phyloP scores from a whole-genome alignment of 108 stramenopile species.

The Craspedostauros australis region DNA sequence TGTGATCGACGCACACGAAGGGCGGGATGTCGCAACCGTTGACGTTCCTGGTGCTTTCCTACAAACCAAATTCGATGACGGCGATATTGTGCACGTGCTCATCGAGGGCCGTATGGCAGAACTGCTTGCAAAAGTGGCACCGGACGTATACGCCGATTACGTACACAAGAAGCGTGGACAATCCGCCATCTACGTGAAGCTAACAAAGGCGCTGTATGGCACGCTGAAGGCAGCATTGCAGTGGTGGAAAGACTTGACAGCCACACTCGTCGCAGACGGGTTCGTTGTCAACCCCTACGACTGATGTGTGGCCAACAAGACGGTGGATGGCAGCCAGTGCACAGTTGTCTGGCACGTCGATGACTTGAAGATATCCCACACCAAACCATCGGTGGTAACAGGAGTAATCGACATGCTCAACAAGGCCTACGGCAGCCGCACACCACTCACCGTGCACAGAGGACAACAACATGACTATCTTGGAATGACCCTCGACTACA shows the following conservation, averaged over 20 bases:
- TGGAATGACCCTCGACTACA: constrained; percentile 28
- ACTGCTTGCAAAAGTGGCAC: constrained; percentile 14
- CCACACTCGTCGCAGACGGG: constrained; percentile 12
- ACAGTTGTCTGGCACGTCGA: constrained; percentile 44
- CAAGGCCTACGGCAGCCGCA: constrained; percentile 6
- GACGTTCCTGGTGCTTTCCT: constrained; percentile 47
- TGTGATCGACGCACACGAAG: constrained; percentile 38
- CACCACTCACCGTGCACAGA: constrained; percentile 5
- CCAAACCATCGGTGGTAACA: constrained; percentile 6
- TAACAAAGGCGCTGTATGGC: constrained; percentile 1
- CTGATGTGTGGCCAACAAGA: constrained; percentile 35
- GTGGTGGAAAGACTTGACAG: constrained; percentile 18
- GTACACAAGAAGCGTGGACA: too few relatives aligned
- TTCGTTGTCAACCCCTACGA: constrained; percentile 36
- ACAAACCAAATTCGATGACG: constrained; percentile 26
- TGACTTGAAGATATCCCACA: constrained; percentile 40
- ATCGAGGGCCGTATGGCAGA: constrained; percentile 19
- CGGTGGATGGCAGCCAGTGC: constrained; percentile 30
- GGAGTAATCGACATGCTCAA: constrained; percentile 4
- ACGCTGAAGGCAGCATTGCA: constrained; percentile 23
- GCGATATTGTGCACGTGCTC: constrained; percentile 9
- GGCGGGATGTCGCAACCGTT: constrained; percentile 21
- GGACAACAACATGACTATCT: constrained; percentile 30
- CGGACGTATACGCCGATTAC: constrained; percentile 10
- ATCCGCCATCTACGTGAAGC: constrained; percentile 36